A percentile compares a stretch with the other conserved stretches of the same genome.
Conservation (phyloP, 75 land plant genomes). For the Pinus taeda region DNA sequence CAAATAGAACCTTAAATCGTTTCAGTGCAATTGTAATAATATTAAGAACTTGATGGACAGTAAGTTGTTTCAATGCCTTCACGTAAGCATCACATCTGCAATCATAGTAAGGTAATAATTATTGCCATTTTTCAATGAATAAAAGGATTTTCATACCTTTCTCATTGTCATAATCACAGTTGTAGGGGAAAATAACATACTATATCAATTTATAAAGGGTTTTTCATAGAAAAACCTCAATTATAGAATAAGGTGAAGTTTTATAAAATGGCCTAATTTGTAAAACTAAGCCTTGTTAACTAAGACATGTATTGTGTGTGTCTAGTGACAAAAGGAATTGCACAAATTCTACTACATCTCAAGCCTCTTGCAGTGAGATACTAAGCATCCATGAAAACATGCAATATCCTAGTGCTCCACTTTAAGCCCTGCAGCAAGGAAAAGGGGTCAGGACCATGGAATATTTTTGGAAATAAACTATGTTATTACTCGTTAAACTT, state of each 20-base stretch:
- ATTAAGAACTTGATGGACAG: conserved; percentile 78
- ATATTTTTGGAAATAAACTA: no score
- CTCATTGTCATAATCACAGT: neutral
- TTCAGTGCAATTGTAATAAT: conserved; percentile 88
- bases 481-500: no score
- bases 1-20: conserved; percentile 75
- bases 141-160: neutral
- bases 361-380: no score
- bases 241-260: neutral
- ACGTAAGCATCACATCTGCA: conserved; percentile 93
- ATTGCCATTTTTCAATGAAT: neutral
- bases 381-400: no score
- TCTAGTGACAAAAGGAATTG: neutral
- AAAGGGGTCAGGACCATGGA: no score
- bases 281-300: neutral
- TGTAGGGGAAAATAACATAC: neutral
- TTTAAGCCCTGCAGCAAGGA: no score
- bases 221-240: neutral
- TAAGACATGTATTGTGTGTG: neutral
- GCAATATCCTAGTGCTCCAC: no score
- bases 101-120: neutral
- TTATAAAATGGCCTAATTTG: neutral
- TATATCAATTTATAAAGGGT: neutral
- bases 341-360: no score
- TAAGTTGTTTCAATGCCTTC: conserved; percentile 82